Evolutionary conservation across 495 filamentous ascomycete species (phyloP), one percentile per base, ranked within the genome.

Genomic region (Podospora pseudopauciseta): DNA sequence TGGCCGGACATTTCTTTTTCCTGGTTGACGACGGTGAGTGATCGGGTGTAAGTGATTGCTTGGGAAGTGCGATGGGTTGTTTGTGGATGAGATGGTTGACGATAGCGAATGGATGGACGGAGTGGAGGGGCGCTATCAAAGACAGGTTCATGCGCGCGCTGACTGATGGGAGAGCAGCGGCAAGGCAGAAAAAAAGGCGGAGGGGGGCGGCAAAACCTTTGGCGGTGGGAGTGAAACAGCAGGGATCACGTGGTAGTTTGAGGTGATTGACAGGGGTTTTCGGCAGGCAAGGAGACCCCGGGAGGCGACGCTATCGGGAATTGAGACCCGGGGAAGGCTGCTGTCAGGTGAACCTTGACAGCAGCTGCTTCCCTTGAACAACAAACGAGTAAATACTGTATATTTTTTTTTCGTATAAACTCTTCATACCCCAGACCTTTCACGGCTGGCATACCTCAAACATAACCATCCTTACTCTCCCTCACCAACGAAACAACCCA

Each of bases 1-100:
- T 89, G 87, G 77, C 86, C 86, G 20, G 87, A 86, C 85, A 88
- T 87, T 39, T 61, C 13, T 75, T 53, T 7, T 4, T 65, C 26
- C 60, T 32, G 30, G 30, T 67, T 64, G 55, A 67, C 23, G 58
- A 44, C 56, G 57, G 1, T 23, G 23, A 23, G 23, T 23, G 6
- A 44, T 26, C 13, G 30, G 19, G 56, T n/a, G 30, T 23, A 15
- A n/a, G 7, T 19, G 20, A 18, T 23, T 65, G 68, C 11, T 13
- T 60, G 9, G 58, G 16, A 44, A 53, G n/a, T 2, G 5, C n/a
- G 5, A 27, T 27, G 23, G 60, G 57, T 44, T 23, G 65, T 13
- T 63, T 26, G 39, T 30, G 57, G 61, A 39, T 15, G 27, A 23
- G 53, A 28, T 65, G 16, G 55, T 4, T 64, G 53, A 26, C 23